Percentiles rank a stretch among this genome's conserved stretches.
phyloP scores from a whole-genome alignment of 148 eudicot species.

The Rheum nobile region DNA sequence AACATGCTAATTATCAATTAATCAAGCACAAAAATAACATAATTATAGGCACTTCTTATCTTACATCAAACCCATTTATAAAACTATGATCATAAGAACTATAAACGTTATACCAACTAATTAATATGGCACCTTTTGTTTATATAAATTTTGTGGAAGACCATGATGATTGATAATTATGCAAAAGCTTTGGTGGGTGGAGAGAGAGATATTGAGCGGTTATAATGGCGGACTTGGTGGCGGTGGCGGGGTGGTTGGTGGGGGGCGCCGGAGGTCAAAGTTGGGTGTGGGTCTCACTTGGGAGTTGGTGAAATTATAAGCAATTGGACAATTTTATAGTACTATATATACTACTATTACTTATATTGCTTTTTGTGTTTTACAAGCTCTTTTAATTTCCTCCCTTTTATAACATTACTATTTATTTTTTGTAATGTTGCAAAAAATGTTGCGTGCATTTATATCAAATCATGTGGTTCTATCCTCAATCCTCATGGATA shows the following conservation, averaged over 20 bases:
- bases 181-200: constrained; percentile 1
- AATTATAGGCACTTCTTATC: too few species aligned
- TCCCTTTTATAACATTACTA: too few species aligned
- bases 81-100: neutral
- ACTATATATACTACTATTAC: too few species aligned
- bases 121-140: too few species aligned
- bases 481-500: too few species aligned
- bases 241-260: constrained; percentile 6
- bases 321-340: neutral
- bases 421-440: neutral
- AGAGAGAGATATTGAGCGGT: constrained; percentile 14
- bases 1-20: neutral
- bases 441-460: neutral
- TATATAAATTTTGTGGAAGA: neutral
- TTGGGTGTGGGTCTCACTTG: neutral
- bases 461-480: neutral
- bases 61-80: neutral
- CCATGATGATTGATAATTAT: neutral
- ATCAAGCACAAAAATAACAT: neutral
- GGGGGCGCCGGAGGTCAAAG: neutral
- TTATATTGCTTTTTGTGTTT: neutral
- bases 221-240: constrained; percentile 10
- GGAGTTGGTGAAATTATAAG: constrained; percentile 5
- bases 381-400: neutral
- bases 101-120: neutral